Conservation (phyloP, 2,329 filamentous ascomycete genomes). For the Exophiala sideris region DNA sequence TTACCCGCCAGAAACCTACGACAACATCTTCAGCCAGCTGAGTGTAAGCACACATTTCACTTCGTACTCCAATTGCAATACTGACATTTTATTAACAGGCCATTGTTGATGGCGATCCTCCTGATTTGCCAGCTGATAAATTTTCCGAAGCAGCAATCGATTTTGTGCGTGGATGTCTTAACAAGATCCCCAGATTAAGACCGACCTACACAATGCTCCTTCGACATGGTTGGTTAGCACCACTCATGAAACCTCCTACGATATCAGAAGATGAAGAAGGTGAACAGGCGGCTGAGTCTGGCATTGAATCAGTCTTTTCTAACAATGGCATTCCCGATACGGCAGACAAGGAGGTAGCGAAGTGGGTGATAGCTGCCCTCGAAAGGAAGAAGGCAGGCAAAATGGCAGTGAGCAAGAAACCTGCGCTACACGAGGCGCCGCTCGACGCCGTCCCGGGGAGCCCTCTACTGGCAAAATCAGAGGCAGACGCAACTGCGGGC, state of each 20-base stretch:
- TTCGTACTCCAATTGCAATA: slow-evolving; percentile 23
- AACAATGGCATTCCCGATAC: slow-evolving; percentile 43
- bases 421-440: slow-evolving; percentile 83
- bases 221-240: slow-evolving; percentile 80
- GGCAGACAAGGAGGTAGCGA: slow-evolving; percentile 76
- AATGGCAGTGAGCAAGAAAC: slow-evolving; percentile 58
- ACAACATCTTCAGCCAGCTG: slow-evolving; percentile 96
- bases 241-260: slow-evolving; percentile 70
- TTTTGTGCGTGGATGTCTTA: slow-evolving; percentile 84
- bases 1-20: slow-evolving; percentile 94
- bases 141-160: slow-evolving; percentile 78
- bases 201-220: slow-evolving; percentile 91
- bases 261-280: slow-evolving; percentile 70
- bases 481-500: not conserved
- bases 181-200: slow-evolving; percentile 88
- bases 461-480: slow-evolving; percentile 21
- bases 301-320: slow-evolving; percentile 25
- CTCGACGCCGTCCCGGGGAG: slow-evolving; percentile 63
- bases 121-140: slow-evolving; percentile 72
- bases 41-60: slow-evolving; percentile 64
- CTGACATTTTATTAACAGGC: slow-evolving; percentile 57
- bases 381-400: slow-evolving; percentile 61
- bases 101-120: slow-evolving; percentile 96
- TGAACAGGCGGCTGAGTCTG: slow-evolving; percentile 44
- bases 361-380: slow-evolving; percentile 75